Evolutionary conservation across 495 filamentous ascomycete species (phyloP).

Genomic region (Aspergillus carlsbadensis): DNA sequence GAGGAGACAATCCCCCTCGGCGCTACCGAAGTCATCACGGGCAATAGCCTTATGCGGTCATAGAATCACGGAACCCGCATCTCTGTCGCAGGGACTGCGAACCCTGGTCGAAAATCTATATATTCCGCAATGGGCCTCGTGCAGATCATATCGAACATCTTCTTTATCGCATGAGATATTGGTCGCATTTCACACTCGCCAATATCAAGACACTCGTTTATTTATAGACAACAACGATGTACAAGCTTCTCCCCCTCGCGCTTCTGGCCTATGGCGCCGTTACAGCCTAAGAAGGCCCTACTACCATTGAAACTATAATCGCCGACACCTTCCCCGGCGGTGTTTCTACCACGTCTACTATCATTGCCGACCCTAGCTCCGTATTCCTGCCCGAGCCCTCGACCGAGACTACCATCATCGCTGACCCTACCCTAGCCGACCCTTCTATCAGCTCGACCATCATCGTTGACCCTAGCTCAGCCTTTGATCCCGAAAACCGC

Average conservation of each 20-base stretch:
- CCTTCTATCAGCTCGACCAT: no score
- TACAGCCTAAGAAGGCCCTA: background rate
- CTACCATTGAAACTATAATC: background rate
- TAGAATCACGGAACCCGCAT: no score
- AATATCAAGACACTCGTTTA: background rate
- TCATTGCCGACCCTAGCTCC: background rate
- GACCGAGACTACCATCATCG: background rate
- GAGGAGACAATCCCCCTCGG: no score
- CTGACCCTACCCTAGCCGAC: background rate
- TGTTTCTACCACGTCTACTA: background rate
- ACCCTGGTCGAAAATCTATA: no score
- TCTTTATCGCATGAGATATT: no score
- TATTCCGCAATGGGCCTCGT: no score
- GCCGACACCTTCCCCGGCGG: background rate
- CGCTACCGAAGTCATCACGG: no score
- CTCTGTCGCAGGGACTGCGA: no score
- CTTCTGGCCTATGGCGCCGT: background rate
- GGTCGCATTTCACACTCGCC: no score
- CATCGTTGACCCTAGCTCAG: background rate
- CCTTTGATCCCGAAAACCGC: no score
- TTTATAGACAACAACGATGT: background rate
- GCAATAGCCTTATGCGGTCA: no score
- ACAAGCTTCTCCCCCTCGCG: constrained; percentile 1
- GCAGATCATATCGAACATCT: no score
- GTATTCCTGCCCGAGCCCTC: background rate